phyloP scores from a whole-genome alignment of 139 green algal species.

The Eudorina sp. region DNA sequence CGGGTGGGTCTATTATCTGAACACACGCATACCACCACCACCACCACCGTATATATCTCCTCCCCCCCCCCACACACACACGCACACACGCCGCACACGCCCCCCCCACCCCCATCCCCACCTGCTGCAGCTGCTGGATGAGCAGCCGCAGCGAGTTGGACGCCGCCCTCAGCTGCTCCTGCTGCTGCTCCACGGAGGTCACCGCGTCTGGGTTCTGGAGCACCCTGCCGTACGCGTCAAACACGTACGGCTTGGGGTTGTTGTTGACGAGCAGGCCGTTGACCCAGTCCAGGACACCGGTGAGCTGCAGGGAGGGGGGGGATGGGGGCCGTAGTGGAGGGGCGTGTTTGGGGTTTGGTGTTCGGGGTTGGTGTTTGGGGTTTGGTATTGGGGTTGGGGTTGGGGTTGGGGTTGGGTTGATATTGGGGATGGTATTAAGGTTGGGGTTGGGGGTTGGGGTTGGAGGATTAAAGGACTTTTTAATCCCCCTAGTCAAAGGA shows the following conservation, averaged over 20 bases:
- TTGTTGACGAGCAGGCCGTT: constrained; percentile 24
- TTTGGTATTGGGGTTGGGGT: too few relatives aligned
- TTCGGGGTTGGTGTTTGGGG: too few relatives aligned
- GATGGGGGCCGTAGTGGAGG: background rate
- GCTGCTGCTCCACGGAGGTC: background rate
- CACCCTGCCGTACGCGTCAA: constrained; percentile 32
- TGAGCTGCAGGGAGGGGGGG: background rate
- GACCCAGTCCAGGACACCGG: constrained; percentile 35
- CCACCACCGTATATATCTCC: too few relatives aligned
- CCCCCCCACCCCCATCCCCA: background rate
- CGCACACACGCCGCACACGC: background rate
- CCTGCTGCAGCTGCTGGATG: constrained; percentile 43
- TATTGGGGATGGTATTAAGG: too few relatives aligned
- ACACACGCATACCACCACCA: too few relatives aligned
- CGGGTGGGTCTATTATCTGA: too few relatives aligned
- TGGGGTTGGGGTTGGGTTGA: too few relatives aligned
- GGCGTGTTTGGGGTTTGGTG: background rate
- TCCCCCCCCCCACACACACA: too few relatives aligned
- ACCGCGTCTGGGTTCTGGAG: background rate
- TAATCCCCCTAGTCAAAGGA: too few relatives aligned
- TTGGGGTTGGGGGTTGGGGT: too few relatives aligned
- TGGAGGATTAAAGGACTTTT: too few relatives aligned
- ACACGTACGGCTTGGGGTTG: constrained; percentile 17
- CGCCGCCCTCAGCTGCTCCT: constrained; percentile 44
- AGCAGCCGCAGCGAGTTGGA: constrained; percentile 28